A percentile compares a stretch with the other conserved stretches of the same genome.
Conservation (phyloP, 2,329 filamentous ascomycete species). For the Leptographium radiaticola region DNA sequence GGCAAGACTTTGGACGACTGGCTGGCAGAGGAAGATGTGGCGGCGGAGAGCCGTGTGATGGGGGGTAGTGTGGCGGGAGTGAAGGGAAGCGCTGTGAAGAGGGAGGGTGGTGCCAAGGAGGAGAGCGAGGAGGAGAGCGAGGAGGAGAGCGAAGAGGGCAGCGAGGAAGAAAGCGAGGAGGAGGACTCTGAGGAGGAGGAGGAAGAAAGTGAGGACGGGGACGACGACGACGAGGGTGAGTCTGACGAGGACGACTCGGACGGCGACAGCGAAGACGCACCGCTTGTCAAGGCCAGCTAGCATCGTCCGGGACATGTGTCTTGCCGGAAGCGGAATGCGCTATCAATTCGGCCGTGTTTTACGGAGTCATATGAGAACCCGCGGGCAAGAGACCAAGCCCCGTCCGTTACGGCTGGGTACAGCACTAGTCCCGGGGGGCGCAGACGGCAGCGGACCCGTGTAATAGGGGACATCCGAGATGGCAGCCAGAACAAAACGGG, state of each 20-base stretch:
- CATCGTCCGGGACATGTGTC: background rate
- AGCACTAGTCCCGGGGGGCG: too few relatives aligned
- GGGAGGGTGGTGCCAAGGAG: slow-evolving; percentile 48
- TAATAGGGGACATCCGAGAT: too few relatives aligned
- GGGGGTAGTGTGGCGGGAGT: slow-evolving; percentile 33
- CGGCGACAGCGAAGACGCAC: slow-evolving; percentile 17
- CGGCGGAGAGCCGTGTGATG: slow-evolving; percentile 36
- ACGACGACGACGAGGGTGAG: slow-evolving; percentile 31
- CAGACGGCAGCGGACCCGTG: too few relatives aligned
- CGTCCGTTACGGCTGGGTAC: background rate
- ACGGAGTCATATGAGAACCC: background rate
- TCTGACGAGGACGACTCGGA: slow-evolving; percentile 30
- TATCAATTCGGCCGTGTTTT: background rate
- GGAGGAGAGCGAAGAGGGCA: slow-evolving; percentile 25
- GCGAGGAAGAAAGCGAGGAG: slow-evolving; percentile 31
- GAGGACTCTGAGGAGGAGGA: slow-evolving; percentile 27
- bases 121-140: slow-evolving; percentile 21
- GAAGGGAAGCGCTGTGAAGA: slow-evolving; percentile 37
- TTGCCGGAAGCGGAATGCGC: background rate
- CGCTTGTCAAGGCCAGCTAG: slow-evolving; percentile 2
- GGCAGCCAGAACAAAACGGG: too few relatives aligned
- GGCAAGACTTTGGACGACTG: slow-evolving; percentile 86
- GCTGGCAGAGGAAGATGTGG: slow-evolving; percentile 61
- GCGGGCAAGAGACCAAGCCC: background rate
- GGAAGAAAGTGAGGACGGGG: slow-evolving; percentile 22